Evolutionary conservation across 2,329 filamentous ascomycete genomes (phyloP), one percentile per base, ranked within the genome.

Genomic region (Calonectria crousiana): DNA sequence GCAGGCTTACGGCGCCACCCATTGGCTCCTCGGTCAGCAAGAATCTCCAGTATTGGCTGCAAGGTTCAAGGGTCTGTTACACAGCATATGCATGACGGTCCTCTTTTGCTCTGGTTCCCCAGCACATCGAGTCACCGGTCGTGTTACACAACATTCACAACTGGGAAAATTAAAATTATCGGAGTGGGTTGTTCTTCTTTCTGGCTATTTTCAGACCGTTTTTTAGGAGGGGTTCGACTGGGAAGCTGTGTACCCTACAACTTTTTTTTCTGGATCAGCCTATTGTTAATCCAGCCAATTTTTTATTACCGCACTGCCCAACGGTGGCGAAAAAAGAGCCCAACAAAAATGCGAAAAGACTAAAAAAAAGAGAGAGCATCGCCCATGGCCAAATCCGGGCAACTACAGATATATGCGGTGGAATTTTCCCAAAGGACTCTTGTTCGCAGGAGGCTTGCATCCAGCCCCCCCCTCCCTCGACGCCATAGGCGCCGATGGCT

Each of bases 21-120:
- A 69, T 73, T 73, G 65, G 71, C 47, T 28, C 47, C 23, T 44
- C 66, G 30, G 47, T 66, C 41, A 67, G 41, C 41, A 49, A 65
- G 32, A 38, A 32, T 65, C 65, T 49, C 56, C 41, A 26, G 53
- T 32, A 58, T 67, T 36, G 58, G 47, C 56, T 62, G 60, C 60
- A 69, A 70, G 30, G 72, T 69, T 64, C 49, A 51, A 44, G 26
- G 60, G 58, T 60, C 72, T 67, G 47, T 68, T 47, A 20, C 67
- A 78, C 76, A 44, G 58, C 75, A 78, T 79, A 73, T 76, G 78
- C 70, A 72, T 28, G 69, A 32, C 52, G 41, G 14, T 65, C 71
- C 20, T 53, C 62, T 62, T 68, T 68, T n/a, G 49, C 49, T 62
- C 58, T 56, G 38, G 69, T 44, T 53, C 62, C 41, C 64, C 28